Evolutionary conservation across 768 basidiomycete genomes (phyloP).

Genomic region (Kwoniella shandongensis): DNA sequence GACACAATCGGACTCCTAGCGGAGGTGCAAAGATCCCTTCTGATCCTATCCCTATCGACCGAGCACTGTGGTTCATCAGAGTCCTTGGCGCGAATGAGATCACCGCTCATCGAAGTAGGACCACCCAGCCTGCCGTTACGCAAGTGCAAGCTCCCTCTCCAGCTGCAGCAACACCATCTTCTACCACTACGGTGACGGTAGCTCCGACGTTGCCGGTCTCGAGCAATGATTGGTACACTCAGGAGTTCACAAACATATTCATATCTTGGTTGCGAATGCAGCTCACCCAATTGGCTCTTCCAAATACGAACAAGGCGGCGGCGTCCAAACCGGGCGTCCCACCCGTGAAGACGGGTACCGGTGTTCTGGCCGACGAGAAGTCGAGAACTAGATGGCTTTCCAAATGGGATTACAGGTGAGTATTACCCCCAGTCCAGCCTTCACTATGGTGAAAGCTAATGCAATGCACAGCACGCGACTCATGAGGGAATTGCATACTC

Average conservation of each 20-base stretch:
- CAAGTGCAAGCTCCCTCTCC: constrained; percentile 24
- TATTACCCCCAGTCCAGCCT: background rate
- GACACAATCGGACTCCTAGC: constrained; percentile 16
- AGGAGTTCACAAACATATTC: constrained; percentile 44
- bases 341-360: constrained; percentile 9
- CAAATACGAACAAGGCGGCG: constrained; percentile 9
- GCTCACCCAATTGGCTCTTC: constrained; percentile 38
- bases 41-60: constrained; percentile 40
- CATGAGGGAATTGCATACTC: constrained; percentile 31
- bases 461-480: constrained; percentile 21
- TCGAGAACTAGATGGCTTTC: constrained; percentile 32
- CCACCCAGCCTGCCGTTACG: constrained; percentile 17
- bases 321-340: constrained; percentile 18
- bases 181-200: constrained; percentile 20
- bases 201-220: constrained; percentile 24
- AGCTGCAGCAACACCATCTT: constrained; percentile 40
- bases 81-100: constrained; percentile 47
- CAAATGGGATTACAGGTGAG: constrained; percentile 47
- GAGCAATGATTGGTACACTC: constrained; percentile 48
- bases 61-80: constrained; percentile 50
- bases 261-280: constrained; percentile 43
- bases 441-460: background rate
- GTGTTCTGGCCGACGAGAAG: constrained; percentile 40
- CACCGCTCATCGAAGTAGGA: constrained; percentile 39
- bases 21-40: constrained; percentile 11